These are phyloP conservation scores for Mortierella hygrophila DNA, from an alignment of 192 early-diverging fungal species.

Conservation along the genomic window DNA sequence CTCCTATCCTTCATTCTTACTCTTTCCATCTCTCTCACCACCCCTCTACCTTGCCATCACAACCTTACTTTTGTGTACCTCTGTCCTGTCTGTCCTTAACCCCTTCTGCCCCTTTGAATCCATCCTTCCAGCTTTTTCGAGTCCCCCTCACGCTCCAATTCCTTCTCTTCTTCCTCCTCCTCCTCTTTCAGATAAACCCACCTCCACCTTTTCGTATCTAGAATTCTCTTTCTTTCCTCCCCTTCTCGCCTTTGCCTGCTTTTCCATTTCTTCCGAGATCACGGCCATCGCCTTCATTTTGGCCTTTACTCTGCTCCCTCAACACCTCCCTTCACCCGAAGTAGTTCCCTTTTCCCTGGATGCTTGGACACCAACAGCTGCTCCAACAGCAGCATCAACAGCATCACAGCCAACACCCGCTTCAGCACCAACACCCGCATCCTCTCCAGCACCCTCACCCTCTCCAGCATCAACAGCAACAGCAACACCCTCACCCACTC, in stretches of 20 bases:
- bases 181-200: constrained; percentile 17
- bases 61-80: constrained; percentile 9
- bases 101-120: constrained; percentile 2
- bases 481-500: constrained; percentile 5
- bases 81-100: constrained; percentile 5
- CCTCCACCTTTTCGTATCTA: constrained; percentile 4
- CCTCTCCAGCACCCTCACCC: constrained; percentile 8
- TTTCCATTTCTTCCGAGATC: not conserved
- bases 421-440: constrained; percentile 20
- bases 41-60: constrained; percentile 6
- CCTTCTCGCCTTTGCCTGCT: not conserved
- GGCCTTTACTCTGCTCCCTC: not conserved
- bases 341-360: constrained; percentile 15
- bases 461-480: constrained; percentile 17
- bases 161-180: constrained; percentile 11
- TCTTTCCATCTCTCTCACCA: constrained; percentile 1
- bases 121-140: not conserved
- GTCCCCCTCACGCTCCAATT: constrained; percentile 1
- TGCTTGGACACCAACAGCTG: constrained; percentile 57
- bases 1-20: not conserved
- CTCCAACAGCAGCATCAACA: constrained; percentile 52
- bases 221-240: not conserved
- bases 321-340: constrained; percentile 2
- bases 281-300: not conserved
- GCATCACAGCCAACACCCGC: constrained; percentile 10